A percentile compares a stretch with the other conserved stretches of the same genome.
phyloP scores from a whole-genome alignment of 305 asterid genomes.

The Vinca major region DNA sequence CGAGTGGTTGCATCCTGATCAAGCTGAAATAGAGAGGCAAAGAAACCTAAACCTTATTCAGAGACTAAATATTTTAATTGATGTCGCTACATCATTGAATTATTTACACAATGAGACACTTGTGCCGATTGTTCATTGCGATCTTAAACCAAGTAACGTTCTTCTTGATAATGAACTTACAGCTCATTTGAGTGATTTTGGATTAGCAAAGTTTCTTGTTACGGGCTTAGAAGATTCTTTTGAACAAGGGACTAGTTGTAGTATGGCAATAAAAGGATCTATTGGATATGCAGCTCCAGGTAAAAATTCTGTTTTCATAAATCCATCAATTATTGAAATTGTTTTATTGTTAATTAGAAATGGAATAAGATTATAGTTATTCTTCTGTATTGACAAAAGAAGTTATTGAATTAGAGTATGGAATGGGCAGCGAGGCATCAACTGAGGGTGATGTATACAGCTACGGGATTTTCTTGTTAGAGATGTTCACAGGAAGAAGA shows the following conservation, averaged over 20 bases:
- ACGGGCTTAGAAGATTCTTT: background rate
- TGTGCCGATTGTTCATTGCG: constrained; percentile 11
- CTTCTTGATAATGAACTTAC: constrained; percentile 12
- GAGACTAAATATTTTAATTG: constrained; percentile 3
- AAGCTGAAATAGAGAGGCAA: too few species aligned
- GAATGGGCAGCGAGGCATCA: constrained; percentile 13
- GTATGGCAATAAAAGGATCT: constrained; percentile 22
- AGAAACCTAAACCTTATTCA: background rate
- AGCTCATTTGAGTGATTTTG: constrained; percentile 20
- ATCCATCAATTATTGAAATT: background rate
- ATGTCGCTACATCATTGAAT: constrained; percentile 16
- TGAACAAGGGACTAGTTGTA: constrained; percentile 4
- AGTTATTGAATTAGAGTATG: constrained; percentile 5
- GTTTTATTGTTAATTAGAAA: too few species aligned
- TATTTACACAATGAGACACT: constrained; percentile 16
- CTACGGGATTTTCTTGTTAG: constrained; percentile 19
- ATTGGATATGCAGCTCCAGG: constrained; percentile 35
- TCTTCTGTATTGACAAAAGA: too few species aligned
- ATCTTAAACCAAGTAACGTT: constrained; percentile 18
- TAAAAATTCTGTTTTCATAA: background rate
- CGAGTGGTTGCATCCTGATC: too few species aligned
- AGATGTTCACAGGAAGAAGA: constrained; percentile 14
- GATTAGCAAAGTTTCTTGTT: constrained; percentile 11
- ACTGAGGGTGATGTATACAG: constrained; percentile 19
- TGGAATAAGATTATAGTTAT: background rate